Evolutionary conservation across 441 rosid species (phyloP), one percentile per base, ranked within the genome.

Genomic region (Gossypium laxum): DNA sequence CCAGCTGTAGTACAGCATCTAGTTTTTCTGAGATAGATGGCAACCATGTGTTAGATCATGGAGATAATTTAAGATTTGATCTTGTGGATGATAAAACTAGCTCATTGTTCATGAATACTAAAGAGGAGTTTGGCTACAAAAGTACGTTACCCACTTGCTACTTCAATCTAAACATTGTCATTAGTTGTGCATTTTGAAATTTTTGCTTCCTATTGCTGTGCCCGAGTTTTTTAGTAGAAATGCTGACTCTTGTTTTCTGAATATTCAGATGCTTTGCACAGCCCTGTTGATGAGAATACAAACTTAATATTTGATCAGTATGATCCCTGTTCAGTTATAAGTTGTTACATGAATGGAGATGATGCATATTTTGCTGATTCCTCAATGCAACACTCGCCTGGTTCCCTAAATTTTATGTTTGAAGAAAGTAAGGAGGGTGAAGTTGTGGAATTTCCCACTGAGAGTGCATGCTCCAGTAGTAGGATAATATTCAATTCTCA

Each of bases 371-470:
- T 80, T 62, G 63, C 76, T 0, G 82, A 78, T 74, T 74, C 80
- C 50, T 57, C 76, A 3, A 67, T 48, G 50, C 66, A 6, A 68
- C 21, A 26, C 67, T 28, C 56, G 30, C 55, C 61, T 41, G 66
- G 71, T 73, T 70, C 71, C 82, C 78, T 75, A 22, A 24, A 63
- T 54, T 72, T 64, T 77, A 82, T 75, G 62, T 81, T 84, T 76
- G 85, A 76, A 77, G 83, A 74, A 47, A 74, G 80, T 22, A 73
- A 66, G 59, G 84, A 72, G 74, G 84, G 81, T 82, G 88, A 81
- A 68, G 75, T 72, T 8, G 73, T 67, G 41, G 86, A 80, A 67
- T 79, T 77, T 79, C 82, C 60, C 60, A 82, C 73, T 7, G 84
- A 75, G 66, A 82, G 78, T 72, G 63, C 79, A 54, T 76, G 78